A percentile compares a stretch with the other conserved stretches of the same genome.
These are phyloP conservation scores for Dactylis glomerata DNA, from an alignment of 176 grass and related monocot species.

Conservation along the genomic window DNA sequence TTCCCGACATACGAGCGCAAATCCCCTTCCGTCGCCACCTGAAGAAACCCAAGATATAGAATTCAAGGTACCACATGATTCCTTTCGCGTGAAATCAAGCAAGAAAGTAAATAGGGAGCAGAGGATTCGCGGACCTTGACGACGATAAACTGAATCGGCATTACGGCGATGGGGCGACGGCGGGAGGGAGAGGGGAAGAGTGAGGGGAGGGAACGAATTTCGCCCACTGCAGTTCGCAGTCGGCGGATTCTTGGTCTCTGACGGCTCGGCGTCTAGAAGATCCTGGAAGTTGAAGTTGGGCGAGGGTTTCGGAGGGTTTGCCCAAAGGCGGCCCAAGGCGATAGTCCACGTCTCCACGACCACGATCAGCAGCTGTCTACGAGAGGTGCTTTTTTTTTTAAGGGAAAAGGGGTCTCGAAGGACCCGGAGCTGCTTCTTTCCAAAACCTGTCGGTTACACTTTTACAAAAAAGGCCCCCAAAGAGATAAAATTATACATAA, in stretches of 20 bases:
- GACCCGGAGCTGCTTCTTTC: too few relatives aligned
- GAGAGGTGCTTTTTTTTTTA: too few relatives aligned
- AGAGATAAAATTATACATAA: too few relatives aligned
- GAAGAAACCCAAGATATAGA: neutral
- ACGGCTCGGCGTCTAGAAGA: neutral
- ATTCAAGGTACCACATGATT: neutral
- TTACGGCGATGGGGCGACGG: neutral
- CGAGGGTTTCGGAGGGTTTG: neutral
- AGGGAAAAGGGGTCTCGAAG: too few relatives aligned
- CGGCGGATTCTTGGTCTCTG: too few relatives aligned
- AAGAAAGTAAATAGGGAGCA: neutral
- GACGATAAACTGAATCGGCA: neutral
- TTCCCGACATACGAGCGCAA: neutral
- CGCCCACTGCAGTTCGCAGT: neutral
- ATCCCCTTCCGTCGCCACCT: neutral
- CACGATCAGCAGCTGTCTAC: too few relatives aligned
- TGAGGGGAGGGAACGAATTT: neutral
- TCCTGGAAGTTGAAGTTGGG: too few relatives aligned
- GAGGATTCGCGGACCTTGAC: neutral
- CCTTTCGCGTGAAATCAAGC: neutral
- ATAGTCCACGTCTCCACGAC: too few relatives aligned
- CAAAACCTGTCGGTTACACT: too few relatives aligned
- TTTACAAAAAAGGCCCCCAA: too few relatives aligned
- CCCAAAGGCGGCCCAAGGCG: neutral
- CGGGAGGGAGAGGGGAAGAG: neutral